Conservation (phyloP, 305 asterid species). For the Solanum hybrid region DNA sequence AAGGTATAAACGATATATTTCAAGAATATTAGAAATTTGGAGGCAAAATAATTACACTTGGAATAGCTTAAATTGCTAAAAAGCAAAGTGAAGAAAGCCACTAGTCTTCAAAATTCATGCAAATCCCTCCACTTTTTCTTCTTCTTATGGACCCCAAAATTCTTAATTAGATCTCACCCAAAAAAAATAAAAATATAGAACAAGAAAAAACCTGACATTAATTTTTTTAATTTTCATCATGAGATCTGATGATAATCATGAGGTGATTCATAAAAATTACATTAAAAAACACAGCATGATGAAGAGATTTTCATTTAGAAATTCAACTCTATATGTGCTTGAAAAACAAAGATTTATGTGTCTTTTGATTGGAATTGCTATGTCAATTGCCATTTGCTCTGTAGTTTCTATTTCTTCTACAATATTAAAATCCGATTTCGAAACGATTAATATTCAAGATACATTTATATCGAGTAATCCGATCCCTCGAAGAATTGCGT, state of each 20-base stretch:
- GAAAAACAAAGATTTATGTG: slow-evolving; percentile 48
- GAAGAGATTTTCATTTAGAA: not conserved
- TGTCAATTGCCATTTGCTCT: slow-evolving; percentile 28
- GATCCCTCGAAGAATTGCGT: not conserved
- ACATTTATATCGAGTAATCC: not conserved
- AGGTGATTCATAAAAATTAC: not conserved
- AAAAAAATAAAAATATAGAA: not conserved
- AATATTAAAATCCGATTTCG: not conserved
- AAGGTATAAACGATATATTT: not conserved
- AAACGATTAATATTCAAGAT: not conserved
- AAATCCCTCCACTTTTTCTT: not conserved
- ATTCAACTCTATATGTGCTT: slow-evolving; percentile 26
- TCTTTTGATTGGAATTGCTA: slow-evolving; percentile 43
- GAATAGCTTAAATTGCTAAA: slow-evolving; percentile 5
- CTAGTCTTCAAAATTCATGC: not conserved
- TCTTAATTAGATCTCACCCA: not conserved
- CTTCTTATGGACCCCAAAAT: not conserved
- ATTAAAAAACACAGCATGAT: not conserved
- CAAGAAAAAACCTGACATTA: not conserved
- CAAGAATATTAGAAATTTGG: not conserved
- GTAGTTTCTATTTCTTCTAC: slow-evolving; percentile 12
- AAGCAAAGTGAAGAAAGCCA: slow-evolving; percentile 5
- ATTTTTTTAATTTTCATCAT: not conserved
- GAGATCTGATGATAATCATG: not conserved
- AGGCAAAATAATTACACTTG: slow-evolving; percentile 1